phyloP scores from a whole-genome alignment of 305 asterid species.

The Fraxinus albicans region DNA sequence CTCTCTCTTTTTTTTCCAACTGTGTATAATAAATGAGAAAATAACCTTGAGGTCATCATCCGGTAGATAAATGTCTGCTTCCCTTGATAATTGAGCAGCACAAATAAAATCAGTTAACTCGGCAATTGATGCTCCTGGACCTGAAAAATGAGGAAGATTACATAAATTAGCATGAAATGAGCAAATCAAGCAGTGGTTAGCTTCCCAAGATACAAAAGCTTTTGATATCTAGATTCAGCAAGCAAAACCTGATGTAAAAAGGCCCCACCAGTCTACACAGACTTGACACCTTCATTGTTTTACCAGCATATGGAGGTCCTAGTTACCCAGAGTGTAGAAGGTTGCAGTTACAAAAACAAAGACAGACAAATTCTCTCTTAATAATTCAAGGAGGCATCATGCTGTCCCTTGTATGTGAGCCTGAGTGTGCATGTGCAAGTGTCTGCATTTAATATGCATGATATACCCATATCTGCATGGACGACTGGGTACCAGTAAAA shows the following conservation, averaged over 20 bases:
- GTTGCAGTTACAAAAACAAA: background rate
- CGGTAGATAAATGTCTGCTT: constrained; percentile 47
- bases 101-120: constrained; percentile 65
- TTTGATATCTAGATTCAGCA: background rate
- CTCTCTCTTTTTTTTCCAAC: background rate
- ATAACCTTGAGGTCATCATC: constrained; percentile 59
- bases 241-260: background rate
- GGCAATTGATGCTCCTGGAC: constrained; percentile 54
- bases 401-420: background rate
- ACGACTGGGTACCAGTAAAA: background rate
- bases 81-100: constrained; percentile 86
- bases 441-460: background rate
- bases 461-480: background rate
- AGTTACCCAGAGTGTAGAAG: background rate
- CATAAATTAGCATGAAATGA: background rate
- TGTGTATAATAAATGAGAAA: constrained; percentile 4
- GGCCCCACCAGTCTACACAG: background rate
- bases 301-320: background rate
- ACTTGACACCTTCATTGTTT: background rate
- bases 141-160: constrained; percentile 37
- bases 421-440: background rate
- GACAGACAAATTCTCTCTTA: background rate
- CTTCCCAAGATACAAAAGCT: background rate
- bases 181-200: background rate
- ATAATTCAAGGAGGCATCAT: background rate